These are phyloP conservation scores for Carex kokanica DNA, from an alignment of 176 grass and related monocot species.

Conservation along the genomic window DNA sequence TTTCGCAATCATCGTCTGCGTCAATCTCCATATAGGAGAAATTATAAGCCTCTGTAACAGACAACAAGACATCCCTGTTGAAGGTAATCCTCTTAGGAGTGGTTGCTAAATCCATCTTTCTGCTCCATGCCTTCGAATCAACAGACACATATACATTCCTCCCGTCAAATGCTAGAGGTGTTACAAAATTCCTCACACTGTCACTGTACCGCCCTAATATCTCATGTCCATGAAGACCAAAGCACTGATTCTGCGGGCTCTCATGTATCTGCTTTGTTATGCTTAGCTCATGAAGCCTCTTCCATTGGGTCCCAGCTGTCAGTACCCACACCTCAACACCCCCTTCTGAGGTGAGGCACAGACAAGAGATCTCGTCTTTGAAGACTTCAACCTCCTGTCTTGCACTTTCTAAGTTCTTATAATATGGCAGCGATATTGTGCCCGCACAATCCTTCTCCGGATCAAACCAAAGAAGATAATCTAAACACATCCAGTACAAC, in stretches of 20 bases:
- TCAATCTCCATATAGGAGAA: neutral
- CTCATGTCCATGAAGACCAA: neutral
- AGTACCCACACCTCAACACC: neutral
- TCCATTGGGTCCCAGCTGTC: neutral
- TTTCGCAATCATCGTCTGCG: neutral
- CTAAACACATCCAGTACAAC: slow-evolving; percentile 9
- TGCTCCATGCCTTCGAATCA: neutral
- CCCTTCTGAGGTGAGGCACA: neutral
- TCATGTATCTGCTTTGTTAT: neutral
- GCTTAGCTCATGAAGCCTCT: neutral
- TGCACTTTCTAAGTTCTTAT: neutral
- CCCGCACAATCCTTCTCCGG: slow-evolving; percentile 2
- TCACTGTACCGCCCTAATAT: neutral
- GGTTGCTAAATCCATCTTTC: neutral
- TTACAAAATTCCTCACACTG: neutral
- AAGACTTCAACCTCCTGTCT: neutral
- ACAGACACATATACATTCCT: neutral
- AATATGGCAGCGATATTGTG: neutral
- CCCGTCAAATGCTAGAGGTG: neutral
- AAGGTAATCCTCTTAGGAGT: neutral
- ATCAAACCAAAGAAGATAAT: slow-evolving; percentile 23
- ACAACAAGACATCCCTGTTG: neutral
- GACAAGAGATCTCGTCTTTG: neutral
- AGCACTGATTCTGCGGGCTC: neutral
- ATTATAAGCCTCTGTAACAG: neutral